A percentile compares a stretch with the other conserved stretches of the same genome.
phyloP scores from a whole-genome alignment of 73 alveolate species.

The Urostyla sp. region DNA sequence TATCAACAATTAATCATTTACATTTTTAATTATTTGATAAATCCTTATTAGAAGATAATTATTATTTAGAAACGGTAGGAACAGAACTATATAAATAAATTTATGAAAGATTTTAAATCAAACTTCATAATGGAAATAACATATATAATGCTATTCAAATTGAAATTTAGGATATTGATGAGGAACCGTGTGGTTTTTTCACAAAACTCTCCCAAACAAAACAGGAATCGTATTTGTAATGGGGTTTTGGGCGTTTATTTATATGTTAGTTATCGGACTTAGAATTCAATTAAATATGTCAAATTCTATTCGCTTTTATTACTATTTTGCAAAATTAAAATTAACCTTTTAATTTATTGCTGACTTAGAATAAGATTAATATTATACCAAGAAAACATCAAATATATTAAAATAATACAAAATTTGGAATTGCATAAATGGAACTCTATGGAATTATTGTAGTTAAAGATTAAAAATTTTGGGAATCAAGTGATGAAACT shows the following conservation, averaged over 20 bases:
- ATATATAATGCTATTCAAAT: not conserved
- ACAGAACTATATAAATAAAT: not conserved
- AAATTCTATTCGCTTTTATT: not conserved
- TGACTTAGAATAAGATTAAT: not conserved
- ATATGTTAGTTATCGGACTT: not conserved
- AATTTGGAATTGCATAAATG: conserved; percentile 4
- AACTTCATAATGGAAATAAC: not conserved
- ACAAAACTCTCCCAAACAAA: too few relatives aligned
- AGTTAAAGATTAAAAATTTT: not conserved
- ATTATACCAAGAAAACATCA: conserved; percentile 11
- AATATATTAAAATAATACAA: not conserved
- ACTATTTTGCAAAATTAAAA: not conserved
- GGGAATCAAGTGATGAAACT: conserved; percentile 3
- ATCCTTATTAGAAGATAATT: not conserved
- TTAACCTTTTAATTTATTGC: conserved; percentile 13
- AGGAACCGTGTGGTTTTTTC: too few relatives aligned
- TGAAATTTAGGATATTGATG: not conserved
- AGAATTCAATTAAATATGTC: not conserved
- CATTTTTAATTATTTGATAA: conserved; percentile 43
- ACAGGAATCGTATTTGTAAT: too few relatives aligned
- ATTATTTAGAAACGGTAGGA: not conserved
- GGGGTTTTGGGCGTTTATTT: too few relatives aligned
- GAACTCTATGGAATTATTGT: conserved; percentile 29
- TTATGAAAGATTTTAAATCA: not conserved
- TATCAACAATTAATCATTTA: conserved; percentile 40